A percentile compares a stretch with the other conserved stretches of the same genome.
These are phyloP conservation scores for Hypoxylon sp. DNA, from an alignment of 2,329 filamentous ascomycete genomes.

Conservation along the genomic window DNA sequence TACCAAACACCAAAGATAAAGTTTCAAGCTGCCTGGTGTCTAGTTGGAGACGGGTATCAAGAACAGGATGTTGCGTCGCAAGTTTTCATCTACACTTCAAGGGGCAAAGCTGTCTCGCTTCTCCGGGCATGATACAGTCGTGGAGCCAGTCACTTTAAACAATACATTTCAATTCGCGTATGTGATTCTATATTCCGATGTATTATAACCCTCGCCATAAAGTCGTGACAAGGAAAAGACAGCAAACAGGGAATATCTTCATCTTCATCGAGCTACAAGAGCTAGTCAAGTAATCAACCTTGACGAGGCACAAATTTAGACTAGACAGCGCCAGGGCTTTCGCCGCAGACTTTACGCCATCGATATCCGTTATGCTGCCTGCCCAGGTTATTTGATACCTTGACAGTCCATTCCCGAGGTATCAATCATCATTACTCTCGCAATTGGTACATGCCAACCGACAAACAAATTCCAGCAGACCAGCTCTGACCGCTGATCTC, in stretches of 20 bases:
- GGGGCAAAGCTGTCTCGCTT: not conserved
- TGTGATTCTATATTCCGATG: constrained; percentile 48
- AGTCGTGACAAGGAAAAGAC: constrained; percentile 53
- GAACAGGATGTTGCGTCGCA: not conserved
- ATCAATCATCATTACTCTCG: constrained; percentile 52
- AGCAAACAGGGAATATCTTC: constrained; percentile 46
- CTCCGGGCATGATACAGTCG: not conserved
- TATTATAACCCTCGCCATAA: constrained; percentile 56
- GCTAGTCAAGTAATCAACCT: constrained; percentile 40
- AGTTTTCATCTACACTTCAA: not conserved
- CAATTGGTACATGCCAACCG: constrained; percentile 41
- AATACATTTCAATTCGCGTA: constrained; percentile 35
- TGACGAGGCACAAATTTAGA: constrained; percentile 32
- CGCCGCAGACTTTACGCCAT: constrained; percentile 35
- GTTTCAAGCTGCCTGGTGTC: too few species aligned
- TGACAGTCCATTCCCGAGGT: constrained; percentile 50
- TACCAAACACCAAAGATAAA: not conserved
- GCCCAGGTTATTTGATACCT: constrained; percentile 39
- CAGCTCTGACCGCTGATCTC: constrained; percentile 49
- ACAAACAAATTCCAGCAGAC: constrained; percentile 43
- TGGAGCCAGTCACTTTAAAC: constrained; percentile 13
- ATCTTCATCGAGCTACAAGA: constrained; percentile 45
- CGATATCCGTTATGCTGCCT: constrained; percentile 28
- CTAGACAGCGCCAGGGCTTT: constrained; percentile 40
- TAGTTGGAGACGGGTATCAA: not conserved